Evolutionary conservation across 768 basidiomycete species (phyloP).

Genomic region (Podaxis sp.): DNA sequence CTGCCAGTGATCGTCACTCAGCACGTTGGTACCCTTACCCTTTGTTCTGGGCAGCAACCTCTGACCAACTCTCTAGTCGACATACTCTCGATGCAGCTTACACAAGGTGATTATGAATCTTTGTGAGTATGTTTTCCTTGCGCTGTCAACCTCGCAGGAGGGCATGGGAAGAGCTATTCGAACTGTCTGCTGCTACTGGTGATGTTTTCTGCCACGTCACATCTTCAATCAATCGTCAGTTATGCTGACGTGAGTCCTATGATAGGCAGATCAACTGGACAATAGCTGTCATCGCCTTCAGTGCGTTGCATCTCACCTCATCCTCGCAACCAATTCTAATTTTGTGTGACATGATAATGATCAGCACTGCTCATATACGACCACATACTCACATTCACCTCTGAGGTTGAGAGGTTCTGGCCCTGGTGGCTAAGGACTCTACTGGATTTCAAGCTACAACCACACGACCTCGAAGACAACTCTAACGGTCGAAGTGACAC

Average conservation of each 20-base stretch:
- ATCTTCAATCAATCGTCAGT: not conserved
- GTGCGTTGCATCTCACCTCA: conserved; percentile 15
- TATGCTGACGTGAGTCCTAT: not conserved
- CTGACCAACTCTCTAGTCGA: too few relatives aligned
- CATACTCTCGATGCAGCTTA: not conserved
- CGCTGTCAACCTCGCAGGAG: not conserved
- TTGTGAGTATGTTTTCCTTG: not conserved
- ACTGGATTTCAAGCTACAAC: not conserved
- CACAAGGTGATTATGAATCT: not conserved
- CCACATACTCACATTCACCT: conserved; percentile 37
- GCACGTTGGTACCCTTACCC: too few relatives aligned
- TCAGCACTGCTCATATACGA: conserved; percentile 41
- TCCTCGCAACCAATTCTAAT: not conserved
- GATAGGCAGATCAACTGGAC: not conserved
- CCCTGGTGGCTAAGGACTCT: not conserved
- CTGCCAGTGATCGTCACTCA: too few relatives aligned
- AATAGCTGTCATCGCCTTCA: conserved; percentile 18
- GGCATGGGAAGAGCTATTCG: not conserved
- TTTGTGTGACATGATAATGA: not conserved
- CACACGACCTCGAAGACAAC: not conserved
- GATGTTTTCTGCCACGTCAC: not conserved
- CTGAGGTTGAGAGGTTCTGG: conserved; percentile 45
- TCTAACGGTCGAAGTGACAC: not conserved
- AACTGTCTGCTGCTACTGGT: not conserved
- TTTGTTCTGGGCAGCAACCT: too few relatives aligned